Evolutionary conservation across 768 basidiomycete genomes (phyloP), one percentile per base, ranked within the genome.

Genomic region (Xerocomus brunneocitrinus): DNA sequence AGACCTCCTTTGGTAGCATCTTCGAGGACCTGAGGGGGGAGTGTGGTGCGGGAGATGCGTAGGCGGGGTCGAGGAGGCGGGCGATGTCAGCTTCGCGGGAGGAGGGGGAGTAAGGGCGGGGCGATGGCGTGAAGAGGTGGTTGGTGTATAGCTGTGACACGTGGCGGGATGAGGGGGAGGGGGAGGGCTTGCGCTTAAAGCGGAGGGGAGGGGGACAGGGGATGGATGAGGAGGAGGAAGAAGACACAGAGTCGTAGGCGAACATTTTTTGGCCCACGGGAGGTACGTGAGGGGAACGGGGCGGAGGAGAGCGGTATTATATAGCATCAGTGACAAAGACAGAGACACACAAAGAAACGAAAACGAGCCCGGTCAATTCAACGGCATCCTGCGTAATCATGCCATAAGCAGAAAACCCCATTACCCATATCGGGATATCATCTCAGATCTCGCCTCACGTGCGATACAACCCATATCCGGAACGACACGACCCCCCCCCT

Each of bases 61-160:
- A 84, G 19, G 82, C 71, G 5, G 83, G 83, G 73, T 85, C 83
- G 60, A 85, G 81, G 47, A 85, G 75, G 44, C 83, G 81, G 3
- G 80, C 76, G 59, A 85, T 75, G 70, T 85, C 83, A 5, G 76
- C 71, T 8, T 71, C 74, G 50, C 73, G 72, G 0, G 73, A 62
- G 13, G 71, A 69, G 0, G 72, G 71, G 14, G 71, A 70, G 58
- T 74, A 68, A 0, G 68, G 61, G 5, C 68, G 66, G 0, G 65
- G 40, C 0, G 54, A 54, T 16, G 52, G 52, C 28, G 49, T 35
- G 38, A 46, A 44, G 43, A 44, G 43, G 43, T 44, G 16, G 43
- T 44, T 44, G 8, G 42, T 35, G 43, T 58, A 48, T 28, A 8
- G 56, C 3, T 63, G 49, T 0, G 47, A 49, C 32, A 36, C 28